Evolutionary conservation across 352 stramenopile species (phyloP), one percentile per base, ranked within the genome.

Genomic region (Thalassiosira mediterranea): DNA sequence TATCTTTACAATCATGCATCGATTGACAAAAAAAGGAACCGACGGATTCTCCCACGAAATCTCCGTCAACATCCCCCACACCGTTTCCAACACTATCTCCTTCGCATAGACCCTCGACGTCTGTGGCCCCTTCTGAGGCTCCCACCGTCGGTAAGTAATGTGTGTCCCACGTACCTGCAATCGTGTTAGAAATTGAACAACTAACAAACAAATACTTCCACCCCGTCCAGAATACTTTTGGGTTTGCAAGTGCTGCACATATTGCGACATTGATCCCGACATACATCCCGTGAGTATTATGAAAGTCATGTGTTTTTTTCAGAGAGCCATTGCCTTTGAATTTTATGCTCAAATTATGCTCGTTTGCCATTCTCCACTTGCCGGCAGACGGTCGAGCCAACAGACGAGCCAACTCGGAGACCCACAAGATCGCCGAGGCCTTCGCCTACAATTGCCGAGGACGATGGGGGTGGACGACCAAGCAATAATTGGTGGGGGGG

Each of bases 261-360:
- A 66, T 26, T 66, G 57, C 26, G 29, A 47, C 1, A 66, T 66
- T 23, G 57, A 66, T 54, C 15, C 57, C 31, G 57, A 66, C n/a
- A 34, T 66, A 37, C 57, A 66, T 54, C 57, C 57, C 19, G 49
- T 58, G 25, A 58, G 49, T 58, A n/a, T n/a, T n/a, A n/a, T n/a
- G n/a, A n/a, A n/a, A 10, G 46, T 25, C 15, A 26, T 23, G 11
- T 8, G 19, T 11, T n/a, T 8, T 11, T 7, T 17, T 25, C 17
- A n/a, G 21, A 25, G 7, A 54, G 21, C 21, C 21, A 10, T 54
- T 54, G 10, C 11, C 21, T 23, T 25, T 23, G 7, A 23, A 25
- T 54, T 34, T 34, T 15, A 34, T 23, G 29, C 13, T 5, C 19
- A 11, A 34, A 19, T 32, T 19, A 32, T 32, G 4, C 23, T 58